Conservation (phyloP, 75 land plant species). For the Azolla pinnata region DNA sequence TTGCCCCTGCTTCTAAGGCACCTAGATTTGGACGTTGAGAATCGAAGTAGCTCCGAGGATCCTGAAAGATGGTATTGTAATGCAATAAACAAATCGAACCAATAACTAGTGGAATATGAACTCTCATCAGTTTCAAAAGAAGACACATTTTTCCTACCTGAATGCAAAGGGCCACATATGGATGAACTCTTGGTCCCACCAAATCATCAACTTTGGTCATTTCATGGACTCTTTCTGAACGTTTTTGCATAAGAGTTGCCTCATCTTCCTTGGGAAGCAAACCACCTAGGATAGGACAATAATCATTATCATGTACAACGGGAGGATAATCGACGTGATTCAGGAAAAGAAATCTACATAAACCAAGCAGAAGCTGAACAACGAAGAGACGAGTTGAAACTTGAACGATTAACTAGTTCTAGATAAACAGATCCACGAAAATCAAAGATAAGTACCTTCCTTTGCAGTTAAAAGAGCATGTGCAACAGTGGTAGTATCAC, state of each 20-base stretch:
- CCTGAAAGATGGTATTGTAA: conserved; percentile 31
- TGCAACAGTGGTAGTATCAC: conserved; percentile 78
- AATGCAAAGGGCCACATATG: conserved; percentile 70
- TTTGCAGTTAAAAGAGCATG: conserved; percentile 81
- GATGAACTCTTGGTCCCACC: conserved; percentile 47
- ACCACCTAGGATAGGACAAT: conserved; percentile 30
- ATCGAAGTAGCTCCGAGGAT: conserved; percentile 90
- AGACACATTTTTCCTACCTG: conserved; percentile 30
- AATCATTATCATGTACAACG: too few species aligned
- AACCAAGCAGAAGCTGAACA: too few species aligned
- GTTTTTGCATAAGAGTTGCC: conserved; percentile 23
- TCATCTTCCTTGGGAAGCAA: conserved; percentile 29
- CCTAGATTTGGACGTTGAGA: conserved; percentile 66
- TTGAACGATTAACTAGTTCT: too few species aligned
- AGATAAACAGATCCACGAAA: not conserved
- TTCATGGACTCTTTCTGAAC: conserved; percentile 36
- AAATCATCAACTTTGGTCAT: conserved; percentile 91
- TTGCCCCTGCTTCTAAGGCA: conserved; percentile 32
- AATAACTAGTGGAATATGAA: not conserved
- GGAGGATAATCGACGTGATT: too few species aligned
- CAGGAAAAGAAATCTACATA: too few species aligned
- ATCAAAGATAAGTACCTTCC: conserved; percentile 28
- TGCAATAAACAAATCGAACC: not conserved
- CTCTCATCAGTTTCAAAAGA: not conserved
- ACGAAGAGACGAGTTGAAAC: too few species aligned